phyloP scores from a whole-genome alignment of 163 green algal genomes.

The Botryococcus braunii region DNA sequence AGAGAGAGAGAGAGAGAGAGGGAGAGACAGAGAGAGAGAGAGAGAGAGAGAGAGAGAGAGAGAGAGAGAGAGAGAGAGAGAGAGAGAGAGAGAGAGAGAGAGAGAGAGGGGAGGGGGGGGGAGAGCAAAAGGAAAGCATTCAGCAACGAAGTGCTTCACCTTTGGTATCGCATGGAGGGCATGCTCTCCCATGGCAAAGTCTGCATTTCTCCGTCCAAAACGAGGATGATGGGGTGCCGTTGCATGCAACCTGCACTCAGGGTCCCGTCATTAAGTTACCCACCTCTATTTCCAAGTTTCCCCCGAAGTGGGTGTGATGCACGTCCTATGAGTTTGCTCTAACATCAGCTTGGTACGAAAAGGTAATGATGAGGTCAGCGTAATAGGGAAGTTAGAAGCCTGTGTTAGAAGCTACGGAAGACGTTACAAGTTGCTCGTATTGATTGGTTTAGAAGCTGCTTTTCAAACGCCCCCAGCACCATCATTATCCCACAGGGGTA shows the following conservation, averaged over 20 bases:
- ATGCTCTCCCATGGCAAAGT: constrained; percentile 70
- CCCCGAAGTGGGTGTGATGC: background rate
- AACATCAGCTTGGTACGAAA: background rate
- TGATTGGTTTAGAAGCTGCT: no score
- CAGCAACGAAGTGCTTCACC: constrained; percentile 9
- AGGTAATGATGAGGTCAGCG: background rate
- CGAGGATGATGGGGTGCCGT: constrained; percentile 39
- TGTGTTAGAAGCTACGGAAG: background rate
- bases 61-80: no score
- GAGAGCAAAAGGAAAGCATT: background rate
- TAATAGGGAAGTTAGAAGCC: background rate
- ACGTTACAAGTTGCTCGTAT: no score
- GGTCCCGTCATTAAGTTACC: background rate
- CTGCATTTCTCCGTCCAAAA: constrained; percentile 55
- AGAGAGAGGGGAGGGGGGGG: no score
- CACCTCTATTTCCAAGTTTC: background rate
- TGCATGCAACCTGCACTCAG: no score
- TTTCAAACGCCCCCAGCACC: no score
- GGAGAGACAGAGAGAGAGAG: no score
- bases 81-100: no score
- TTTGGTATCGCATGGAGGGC: constrained; percentile 24
- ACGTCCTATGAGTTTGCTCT: background rate
- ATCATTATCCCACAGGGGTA: no score
- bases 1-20: no score
- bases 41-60: no score